phyloP scores from a whole-genome alignment of 306 rosid genomes.

The Lupinus albus region DNA sequence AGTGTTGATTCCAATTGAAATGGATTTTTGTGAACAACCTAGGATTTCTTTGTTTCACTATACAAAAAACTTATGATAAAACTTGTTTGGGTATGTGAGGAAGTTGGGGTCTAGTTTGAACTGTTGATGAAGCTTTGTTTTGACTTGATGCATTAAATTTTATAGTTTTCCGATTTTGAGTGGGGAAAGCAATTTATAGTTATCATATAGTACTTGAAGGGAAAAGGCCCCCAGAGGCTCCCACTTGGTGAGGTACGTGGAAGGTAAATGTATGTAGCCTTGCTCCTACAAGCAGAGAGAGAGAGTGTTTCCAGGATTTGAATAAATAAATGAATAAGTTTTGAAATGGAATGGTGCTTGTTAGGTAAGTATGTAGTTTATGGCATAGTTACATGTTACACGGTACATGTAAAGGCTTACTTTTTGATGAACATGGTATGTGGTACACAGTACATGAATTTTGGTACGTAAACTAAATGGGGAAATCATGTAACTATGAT shows the following conservation, averaged over 20 bases:
- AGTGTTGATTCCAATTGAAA: not conserved
- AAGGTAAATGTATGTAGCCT: no score
- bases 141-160: not conserved
- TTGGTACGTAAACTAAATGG: no score
- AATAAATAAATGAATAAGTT: not conserved
- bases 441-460: no score
- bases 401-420: no score
- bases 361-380: not conserved
- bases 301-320: no score
- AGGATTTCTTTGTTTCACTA: not conserved
- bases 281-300: no score
- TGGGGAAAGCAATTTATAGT: not conserved
- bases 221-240: no score
- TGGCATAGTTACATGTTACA: no score
- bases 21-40: not conserved
- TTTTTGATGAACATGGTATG: no score
- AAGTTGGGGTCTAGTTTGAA: not conserved
- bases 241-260: no score
- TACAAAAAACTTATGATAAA: not conserved
- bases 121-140: slow-evolving; percentile 2
- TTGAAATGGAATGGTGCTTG: not conserved
- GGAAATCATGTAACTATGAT: no score
- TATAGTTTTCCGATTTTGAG: not conserved
- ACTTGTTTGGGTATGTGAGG: not conserved
- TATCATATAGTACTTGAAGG: not conserved